Percentiles rank a stretch among this genome's conserved stretches.
Evolutionary conservation across 768 basidiomycete genomes (phyloP).

Genomic region (Tricholoma saponaceum): DNA sequence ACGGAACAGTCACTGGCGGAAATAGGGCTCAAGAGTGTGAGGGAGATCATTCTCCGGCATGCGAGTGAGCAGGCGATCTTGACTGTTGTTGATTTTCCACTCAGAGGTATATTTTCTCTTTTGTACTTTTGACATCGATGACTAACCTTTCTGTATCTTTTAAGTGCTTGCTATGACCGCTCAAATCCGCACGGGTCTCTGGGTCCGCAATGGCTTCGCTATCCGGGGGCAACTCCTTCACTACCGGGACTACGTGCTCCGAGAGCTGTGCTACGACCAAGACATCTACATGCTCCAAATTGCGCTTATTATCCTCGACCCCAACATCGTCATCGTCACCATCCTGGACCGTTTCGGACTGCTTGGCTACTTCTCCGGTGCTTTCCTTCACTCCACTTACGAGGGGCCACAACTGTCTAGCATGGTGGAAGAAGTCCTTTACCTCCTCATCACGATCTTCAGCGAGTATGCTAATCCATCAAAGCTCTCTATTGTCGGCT

Average conservation of each 20-base stretch:
- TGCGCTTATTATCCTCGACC: conserved; percentile 73
- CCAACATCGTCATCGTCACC: conserved; percentile 74
- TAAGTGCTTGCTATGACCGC: conserved; percentile 89
- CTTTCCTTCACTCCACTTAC: conserved; percentile 53
- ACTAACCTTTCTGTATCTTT: too few relatives aligned
- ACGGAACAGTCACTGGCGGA: conserved; percentile 48
- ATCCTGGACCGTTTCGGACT: conserved; percentile 91
- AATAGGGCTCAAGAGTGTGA: conserved; percentile 49
- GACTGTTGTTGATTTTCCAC: conserved; percentile 81
- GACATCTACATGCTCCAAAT: conserved; percentile 82
- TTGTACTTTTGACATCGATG: not conserved
- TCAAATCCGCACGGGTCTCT: conserved; percentile 90
- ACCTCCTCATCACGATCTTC: conserved; percentile 81
- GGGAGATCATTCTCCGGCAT: conserved; percentile 57
- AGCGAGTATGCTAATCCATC: conserved; percentile 77
- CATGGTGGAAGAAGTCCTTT: conserved; percentile 91
- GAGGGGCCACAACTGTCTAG: conserved; percentile 68
- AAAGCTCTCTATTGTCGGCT: conserved; percentile 55
- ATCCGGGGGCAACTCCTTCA: conserved; percentile 94
- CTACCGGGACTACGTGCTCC: conserved; percentile 93
- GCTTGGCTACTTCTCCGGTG: conserved; percentile 72
- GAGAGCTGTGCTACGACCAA: conserved; percentile 96
- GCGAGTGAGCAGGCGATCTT: conserved; percentile 67
- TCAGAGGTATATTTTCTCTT: conserved; percentile 60
- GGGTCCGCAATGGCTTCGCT: conserved; percentile 96